phyloP scores from a whole-genome alignment of 768 basidiomycete species.

The Suillus subluteus region DNA sequence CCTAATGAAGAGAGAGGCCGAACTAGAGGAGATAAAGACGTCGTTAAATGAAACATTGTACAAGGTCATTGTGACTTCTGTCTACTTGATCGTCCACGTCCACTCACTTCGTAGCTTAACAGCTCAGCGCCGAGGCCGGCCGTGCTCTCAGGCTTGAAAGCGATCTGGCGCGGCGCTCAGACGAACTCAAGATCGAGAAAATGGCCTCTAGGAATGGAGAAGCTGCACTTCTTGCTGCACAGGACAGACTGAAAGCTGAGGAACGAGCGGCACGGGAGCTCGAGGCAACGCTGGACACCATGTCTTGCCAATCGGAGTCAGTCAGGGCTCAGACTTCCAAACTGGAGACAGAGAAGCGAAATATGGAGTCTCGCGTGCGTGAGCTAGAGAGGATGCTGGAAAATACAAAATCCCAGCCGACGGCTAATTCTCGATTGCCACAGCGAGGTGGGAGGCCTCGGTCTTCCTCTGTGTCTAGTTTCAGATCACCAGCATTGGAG shows the following conservation, averaged over 20 bases:
- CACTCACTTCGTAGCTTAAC: conserved; percentile 15
- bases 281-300: conserved; percentile 55
- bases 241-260: conserved; percentile 54
- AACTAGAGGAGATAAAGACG: conserved; percentile 37
- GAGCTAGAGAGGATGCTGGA: conserved; percentile 54
- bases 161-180: conserved; percentile 49
- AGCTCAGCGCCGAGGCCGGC: conserved; percentile 63
- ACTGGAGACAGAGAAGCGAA: conserved; percentile 59
- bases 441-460: conserved; percentile 48
- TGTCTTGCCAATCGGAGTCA: conserved; percentile 57
- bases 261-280: conserved; percentile 56
- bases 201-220: conserved; percentile 55
- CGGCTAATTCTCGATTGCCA: conserved; percentile 32
- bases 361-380: conserved; percentile 58
- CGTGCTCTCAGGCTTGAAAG: conserved; percentile 59
- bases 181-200: conserved; percentile 61
- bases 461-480: conserved; percentile 61
- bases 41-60: conserved; percentile 39
- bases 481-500: conserved; percentile 54
- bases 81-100: conserved; percentile 5
- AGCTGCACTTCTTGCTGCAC: conserved; percentile 47
- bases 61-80: conserved; percentile 33
- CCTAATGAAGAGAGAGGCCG: conserved; percentile 40
- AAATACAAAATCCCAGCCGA: conserved; percentile 38
- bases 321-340: conserved; percentile 45